phyloP scores from a whole-genome alignment of 805 yeast species.

The Yarrowia porcina region DNA sequence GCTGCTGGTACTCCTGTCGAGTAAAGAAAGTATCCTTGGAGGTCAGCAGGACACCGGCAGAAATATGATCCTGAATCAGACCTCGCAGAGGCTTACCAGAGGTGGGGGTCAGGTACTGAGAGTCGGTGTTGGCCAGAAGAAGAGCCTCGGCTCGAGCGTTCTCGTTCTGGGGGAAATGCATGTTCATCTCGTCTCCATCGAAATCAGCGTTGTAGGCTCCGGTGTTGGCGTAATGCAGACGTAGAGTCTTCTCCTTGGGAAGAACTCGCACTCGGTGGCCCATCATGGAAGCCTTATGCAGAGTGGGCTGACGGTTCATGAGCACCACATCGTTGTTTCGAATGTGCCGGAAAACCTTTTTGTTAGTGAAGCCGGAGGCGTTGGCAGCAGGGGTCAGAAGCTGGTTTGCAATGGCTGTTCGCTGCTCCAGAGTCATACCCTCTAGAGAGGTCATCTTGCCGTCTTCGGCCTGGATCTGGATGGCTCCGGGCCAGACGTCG shows the following conservation, averaged over 20 bases:
- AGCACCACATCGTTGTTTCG: slow-evolving; percentile 91
- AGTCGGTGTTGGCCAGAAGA: slow-evolving; percentile 92
- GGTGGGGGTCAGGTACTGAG: slow-evolving; percentile 96
- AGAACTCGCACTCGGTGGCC: slow-evolving; percentile 96
- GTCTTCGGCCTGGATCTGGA: slow-evolving; percentile 92
- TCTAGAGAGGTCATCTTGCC: slow-evolving; percentile 76
- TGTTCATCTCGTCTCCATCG: slow-evolving; percentile 99
- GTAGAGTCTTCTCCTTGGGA: slow-evolving; percentile 94
- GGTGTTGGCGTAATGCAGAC: slow-evolving; percentile 97
- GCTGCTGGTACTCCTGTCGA: slow-evolving; percentile 88
- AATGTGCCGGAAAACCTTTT: slow-evolving; percentile 92
- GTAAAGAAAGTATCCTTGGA: slow-evolving; percentile 88
- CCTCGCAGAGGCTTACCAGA: slow-evolving; percentile 99
- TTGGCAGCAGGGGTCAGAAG: slow-evolving; percentile 71
- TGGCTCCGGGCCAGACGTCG: slow-evolving; percentile 98
- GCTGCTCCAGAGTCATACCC: slow-evolving; percentile 89
- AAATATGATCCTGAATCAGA: slow-evolving; percentile 96
- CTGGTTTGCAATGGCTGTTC: slow-evolving; percentile 93
- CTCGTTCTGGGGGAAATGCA: slow-evolving; percentile 99
- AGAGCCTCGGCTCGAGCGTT: slow-evolving; percentile 95
- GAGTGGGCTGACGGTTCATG: slow-evolving; percentile 98
- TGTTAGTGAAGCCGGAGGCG: slow-evolving; percentile 64
- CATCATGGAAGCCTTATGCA: slow-evolving; percentile 99
- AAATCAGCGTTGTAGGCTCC: slow-evolving; percentile 99
- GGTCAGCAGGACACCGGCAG: slow-evolving; percentile 98